Conservation (phyloP, 768 basidiomycete species). For the Boletus rubropictus region DNA sequence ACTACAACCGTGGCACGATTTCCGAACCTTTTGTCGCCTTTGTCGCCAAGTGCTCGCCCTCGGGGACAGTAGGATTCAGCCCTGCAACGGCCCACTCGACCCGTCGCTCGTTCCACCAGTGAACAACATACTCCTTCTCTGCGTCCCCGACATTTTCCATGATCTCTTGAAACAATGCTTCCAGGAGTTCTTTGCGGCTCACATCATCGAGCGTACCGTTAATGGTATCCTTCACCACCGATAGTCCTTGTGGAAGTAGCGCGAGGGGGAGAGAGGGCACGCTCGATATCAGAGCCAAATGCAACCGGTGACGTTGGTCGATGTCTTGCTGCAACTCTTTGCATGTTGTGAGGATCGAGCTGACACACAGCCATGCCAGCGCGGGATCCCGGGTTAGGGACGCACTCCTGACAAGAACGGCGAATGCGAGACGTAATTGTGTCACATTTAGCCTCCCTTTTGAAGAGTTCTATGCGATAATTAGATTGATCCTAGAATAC, state of each 20-base stretch:
- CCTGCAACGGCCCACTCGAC: conserved; percentile 17
- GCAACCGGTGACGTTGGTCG: conserved; percentile 47
- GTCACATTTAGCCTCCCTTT: conserved; percentile 54
- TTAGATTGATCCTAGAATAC: conserved; percentile 2
- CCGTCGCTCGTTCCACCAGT: conserved; percentile 64
- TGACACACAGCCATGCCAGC: conserved; percentile 68
- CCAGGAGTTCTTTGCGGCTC: conserved; percentile 41
- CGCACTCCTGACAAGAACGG: conserved; percentile 63
- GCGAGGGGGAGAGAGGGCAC: conserved; percentile 55
- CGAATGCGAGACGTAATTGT: conserved; percentile 71
- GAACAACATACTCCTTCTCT: conserved; percentile 61
- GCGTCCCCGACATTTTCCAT: conserved; percentile 58
- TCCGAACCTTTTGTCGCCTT: background rate
- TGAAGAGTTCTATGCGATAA: conserved; percentile 48
- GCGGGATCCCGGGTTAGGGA: conserved; percentile 36
- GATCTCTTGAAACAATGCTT: conserved; percentile 59
- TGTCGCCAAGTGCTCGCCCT: background rate
- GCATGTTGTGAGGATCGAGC: conserved; percentile 47
- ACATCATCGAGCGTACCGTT: conserved; percentile 25
- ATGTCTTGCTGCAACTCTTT: conserved; percentile 17
- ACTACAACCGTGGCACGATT: conserved; percentile 10
- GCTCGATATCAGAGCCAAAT: conserved; percentile 58
- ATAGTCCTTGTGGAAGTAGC: conserved; percentile 52
- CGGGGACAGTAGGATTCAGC: background rate
- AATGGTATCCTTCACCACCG: conserved; percentile 38